phyloP scores from a whole-genome alignment of 225 moss, liverwort and hornwort genomes.

The Straminergon stramineum region DNA sequence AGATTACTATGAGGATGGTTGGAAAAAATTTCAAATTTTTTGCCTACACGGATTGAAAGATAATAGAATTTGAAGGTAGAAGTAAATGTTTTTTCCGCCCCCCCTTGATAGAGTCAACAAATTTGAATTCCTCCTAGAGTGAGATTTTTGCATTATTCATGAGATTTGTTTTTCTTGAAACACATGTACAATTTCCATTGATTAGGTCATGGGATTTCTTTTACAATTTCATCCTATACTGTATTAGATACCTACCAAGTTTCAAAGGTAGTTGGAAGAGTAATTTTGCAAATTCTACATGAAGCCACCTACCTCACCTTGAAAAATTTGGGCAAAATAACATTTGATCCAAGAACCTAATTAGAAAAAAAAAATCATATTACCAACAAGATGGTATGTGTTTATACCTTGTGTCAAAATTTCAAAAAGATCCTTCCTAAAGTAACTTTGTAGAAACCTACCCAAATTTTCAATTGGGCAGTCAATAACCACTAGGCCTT shows the following conservation, averaged over 20 bases:
- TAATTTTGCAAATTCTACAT: not conserved
- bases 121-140: not conserved
- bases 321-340: not conserved
- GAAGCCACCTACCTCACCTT: not conserved
- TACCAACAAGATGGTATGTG: not conserved
- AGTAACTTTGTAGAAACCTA: not conserved
- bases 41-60: too few relatives aligned
- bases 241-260: too few relatives aligned
- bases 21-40: too few relatives aligned
- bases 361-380: not conserved
- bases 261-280: not conserved
- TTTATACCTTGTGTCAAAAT: not conserved
- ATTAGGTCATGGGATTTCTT: not conserved
- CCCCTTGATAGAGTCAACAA: fast-evolving
- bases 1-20: too few relatives aligned
- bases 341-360: not conserved
- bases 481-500: not conserved
- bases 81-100: too few relatives aligned
- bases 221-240: not conserved
- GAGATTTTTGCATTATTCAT: not conserved
- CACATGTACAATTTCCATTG: too few relatives aligned
- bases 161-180: not conserved
- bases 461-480: not conserved
- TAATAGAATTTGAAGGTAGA: too few relatives aligned
- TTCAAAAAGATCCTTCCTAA: not conserved